phyloP scores from a whole-genome alignment of 306 rosid species.

The Corylus heterophylla region DNA sequence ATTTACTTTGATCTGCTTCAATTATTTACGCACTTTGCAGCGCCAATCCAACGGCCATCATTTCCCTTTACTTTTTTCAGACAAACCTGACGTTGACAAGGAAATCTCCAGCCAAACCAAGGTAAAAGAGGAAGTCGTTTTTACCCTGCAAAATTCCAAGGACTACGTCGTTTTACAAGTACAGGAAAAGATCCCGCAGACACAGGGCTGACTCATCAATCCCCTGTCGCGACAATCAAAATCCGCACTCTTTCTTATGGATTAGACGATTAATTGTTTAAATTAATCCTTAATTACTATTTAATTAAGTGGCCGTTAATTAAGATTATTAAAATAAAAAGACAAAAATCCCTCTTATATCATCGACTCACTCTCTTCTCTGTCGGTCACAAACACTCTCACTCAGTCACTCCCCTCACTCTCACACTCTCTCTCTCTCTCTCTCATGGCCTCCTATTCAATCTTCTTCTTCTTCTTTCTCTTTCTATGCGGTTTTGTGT shows the following conservation, averaged over 20 bases:
- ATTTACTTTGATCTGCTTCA: too few species aligned
- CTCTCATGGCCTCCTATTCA: background rate
- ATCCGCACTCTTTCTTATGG: background rate
- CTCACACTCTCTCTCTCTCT: conserved; percentile 32
- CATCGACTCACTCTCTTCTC: conserved; percentile 1
- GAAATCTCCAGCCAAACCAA: too few species aligned
- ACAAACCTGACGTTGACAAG: too few species aligned
- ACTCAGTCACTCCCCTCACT: conserved; percentile 13
- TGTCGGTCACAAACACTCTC: conserved; percentile 21
- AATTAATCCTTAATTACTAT: background rate
- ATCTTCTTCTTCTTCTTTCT: conserved; percentile 31
- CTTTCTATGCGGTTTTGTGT: conserved; percentile 20
- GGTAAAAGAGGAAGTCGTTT: too few species aligned
- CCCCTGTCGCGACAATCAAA: conserved; percentile 8
- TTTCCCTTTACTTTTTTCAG: background rate
- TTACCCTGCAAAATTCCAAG: too few species aligned
- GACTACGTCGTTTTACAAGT: too few species aligned
- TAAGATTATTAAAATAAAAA: background rate
- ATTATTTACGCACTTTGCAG: too few species aligned
- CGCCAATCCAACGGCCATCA: conserved; percentile 24
- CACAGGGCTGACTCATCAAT: conserved; percentile 21
- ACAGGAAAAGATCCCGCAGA: background rate
- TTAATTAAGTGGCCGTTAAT: background rate
- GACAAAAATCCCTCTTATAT: conserved; percentile 25
- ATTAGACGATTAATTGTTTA: background rate